A percentile compares a stretch with the other conserved stretches of the same genome.
Evolutionary conservation across 768 basidiomycete genomes (phyloP).

Genomic region (Melanogaster broomeanus): DNA sequence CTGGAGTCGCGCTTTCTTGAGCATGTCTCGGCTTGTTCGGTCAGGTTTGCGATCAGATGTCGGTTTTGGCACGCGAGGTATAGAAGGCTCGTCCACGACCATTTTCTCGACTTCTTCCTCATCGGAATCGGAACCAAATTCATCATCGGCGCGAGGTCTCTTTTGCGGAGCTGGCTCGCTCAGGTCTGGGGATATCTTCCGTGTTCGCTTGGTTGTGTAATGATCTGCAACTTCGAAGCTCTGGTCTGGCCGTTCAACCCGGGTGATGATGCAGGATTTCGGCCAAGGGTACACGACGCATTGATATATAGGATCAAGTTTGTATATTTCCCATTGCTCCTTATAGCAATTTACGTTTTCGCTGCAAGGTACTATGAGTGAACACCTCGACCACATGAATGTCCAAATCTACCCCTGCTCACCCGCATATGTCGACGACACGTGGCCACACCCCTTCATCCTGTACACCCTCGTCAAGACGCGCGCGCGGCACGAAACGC

Average conservation of each 20-base stretch:
- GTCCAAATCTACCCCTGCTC: conserved; percentile 26
- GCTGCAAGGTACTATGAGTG: conserved; percentile 33
- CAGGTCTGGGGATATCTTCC: conserved; percentile 26
- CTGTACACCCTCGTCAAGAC: conserved; percentile 51
- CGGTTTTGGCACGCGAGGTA: conserved; percentile 18
- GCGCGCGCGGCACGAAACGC: conserved; percentile 79
- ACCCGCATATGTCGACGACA: conserved; percentile 70
- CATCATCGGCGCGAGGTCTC: conserved; percentile 26
- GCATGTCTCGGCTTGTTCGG: conserved; percentile 33
- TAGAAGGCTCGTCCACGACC: conserved; percentile 39
- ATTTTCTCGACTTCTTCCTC: conserved; percentile 55
- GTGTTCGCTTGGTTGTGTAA: conserved; percentile 27
- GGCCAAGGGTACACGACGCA: conserved; percentile 56
- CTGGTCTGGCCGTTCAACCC: conserved; percentile 15
- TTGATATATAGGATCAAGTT: conserved; percentile 73
- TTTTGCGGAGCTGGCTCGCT: conserved; percentile 18
- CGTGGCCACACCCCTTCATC: conserved; percentile 78
- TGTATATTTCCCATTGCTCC: conserved; percentile 88
- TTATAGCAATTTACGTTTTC: conserved; percentile 54
- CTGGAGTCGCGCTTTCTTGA: conserved; percentile 25
- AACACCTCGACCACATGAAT: conserved; percentile 4
- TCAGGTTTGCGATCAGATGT: conserved; percentile 16
- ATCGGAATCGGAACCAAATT: conserved; percentile 31
- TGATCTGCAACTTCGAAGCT: conserved; percentile 5
- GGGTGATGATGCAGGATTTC: conserved; percentile 26